Base-by-base conservation (phyloP, 75 land plant species). In the Isoetes taiwanensis region DNA sequence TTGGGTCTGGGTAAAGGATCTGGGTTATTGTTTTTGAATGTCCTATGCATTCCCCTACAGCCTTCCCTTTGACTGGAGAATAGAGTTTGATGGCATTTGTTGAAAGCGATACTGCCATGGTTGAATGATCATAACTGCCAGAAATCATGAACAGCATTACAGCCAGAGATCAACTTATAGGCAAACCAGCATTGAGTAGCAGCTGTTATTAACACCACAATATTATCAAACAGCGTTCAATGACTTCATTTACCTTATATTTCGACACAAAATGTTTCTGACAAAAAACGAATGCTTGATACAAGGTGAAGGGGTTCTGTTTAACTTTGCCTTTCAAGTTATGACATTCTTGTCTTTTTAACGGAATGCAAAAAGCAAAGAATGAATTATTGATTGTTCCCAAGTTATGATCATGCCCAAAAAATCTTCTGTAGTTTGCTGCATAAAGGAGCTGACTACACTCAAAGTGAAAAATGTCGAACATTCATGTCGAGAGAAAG, bases 51-150 rank as follows among this genome's bases (percentile, higher is more conserved):
- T 93, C 98, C 10, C 96, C 98, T 3, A 73, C 40, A 53, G 68
- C 81, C 67, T 87, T 87, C 31, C 85, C 90, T 1, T 84, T 84
- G 8, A 28, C 68, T 33, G 90, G 96, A 10, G 83, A 90, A 62
- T 93, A 93, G 3, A 81, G 62, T 58, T 93, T 93, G 57, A 93
- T 75, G 10, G 62, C 68, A 64, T 93, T 93, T 5, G 83, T 75
- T 4, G 98, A 93, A 24, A 93, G 59, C 3, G 98, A 88, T 9
- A 88, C 98, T 28, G 83, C 98, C 98, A 93, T 75, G 8, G 29
- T 33, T 11, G 83, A 64, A n/a, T 43, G 63, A 48, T 76, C 83
- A 56, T 54, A 64, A 65, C 79, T 82, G 66, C 52, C 16, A 46
- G 16, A 8, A 46, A 8, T 46, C n/a, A 37, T 9, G 14, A 14